Evolutionary conservation across 2,329 filamentous ascomycete genomes (phyloP).

Genomic region (Penicillium sclerotigenum): DNA sequence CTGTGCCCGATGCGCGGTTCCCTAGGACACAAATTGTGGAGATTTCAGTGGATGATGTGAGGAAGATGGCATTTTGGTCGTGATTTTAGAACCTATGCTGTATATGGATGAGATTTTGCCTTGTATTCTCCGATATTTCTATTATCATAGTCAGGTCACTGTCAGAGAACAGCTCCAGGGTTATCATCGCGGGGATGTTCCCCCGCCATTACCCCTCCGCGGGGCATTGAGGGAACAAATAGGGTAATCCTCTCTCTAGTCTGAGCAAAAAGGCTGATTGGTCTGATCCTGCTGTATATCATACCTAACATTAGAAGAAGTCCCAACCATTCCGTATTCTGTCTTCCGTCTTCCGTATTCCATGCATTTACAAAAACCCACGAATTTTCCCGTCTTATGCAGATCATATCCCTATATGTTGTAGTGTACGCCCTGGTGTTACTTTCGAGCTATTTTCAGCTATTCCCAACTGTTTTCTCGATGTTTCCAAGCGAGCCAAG

Average conservation of each 20-base stretch:
- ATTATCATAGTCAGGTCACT: neutral
- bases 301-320: neutral
- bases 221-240: neutral
- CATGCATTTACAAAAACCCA: neutral
- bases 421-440: neutral
- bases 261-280: neutral
- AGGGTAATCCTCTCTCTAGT: neutral
- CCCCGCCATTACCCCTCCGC: neutral
- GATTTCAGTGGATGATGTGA: conserved; percentile 35
- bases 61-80: conserved; percentile 34
- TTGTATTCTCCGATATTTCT: neutral
- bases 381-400: neutral
- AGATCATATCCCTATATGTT: neutral
- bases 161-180: neutral
- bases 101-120: neutral
- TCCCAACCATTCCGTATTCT: neutral
- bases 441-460: neutral
- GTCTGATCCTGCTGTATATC: neutral
- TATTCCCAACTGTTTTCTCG: neutral
- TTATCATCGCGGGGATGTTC: neutral
- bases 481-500: neutral
- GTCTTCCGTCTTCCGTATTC: neutral
- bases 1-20: conserved; percentile 35
- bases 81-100: neutral
- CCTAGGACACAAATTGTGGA: conserved; percentile 34